Percentiles rank a stretch among this genome's conserved stretches.
These are phyloP conservation scores for Fremontodendron californicum DNA, from an alignment of 345 rosid species.

Conservation along the genomic window DNA sequence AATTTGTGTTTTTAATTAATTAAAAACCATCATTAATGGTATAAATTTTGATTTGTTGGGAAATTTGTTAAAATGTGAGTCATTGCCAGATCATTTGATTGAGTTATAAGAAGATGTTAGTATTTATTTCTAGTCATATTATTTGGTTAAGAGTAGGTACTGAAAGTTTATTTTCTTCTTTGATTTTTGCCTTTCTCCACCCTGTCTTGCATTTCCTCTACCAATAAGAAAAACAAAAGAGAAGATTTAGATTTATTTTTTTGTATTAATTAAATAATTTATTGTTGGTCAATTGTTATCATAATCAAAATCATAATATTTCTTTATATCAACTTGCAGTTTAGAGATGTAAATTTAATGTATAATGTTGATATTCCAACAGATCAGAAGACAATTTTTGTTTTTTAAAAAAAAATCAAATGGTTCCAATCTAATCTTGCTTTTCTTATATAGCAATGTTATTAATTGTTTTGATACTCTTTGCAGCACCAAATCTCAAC, in stretches of 20 bases:
- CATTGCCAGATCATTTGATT: neutral
- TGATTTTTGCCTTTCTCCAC: neutral
- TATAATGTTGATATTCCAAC: constrained; percentile 18
- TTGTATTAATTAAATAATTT: neutral
- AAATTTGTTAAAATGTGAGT: neutral
- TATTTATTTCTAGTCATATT: neutral
- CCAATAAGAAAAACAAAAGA: neutral
- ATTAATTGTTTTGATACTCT: no score
- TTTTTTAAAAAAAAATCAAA: no score
- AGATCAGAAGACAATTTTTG: neutral
- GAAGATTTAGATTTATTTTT: neutral
- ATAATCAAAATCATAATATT: neutral
- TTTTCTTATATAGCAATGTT: no score
- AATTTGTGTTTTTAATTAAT: neutral
- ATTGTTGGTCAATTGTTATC: neutral
- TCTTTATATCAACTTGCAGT: neutral
- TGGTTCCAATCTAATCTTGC: no score
- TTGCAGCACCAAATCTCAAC: neutral
- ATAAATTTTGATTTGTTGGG: neutral
- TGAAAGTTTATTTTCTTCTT: neutral
- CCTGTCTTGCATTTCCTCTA: neutral
- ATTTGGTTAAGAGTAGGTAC: neutral
- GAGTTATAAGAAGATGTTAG: neutral
- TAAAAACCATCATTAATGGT: neutral
- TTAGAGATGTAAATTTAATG: no score